These are phyloP conservation scores for Monosporascus sp. DNA, from an alignment of 2,329 filamentous ascomycete species.

Conservation along the genomic window DNA sequence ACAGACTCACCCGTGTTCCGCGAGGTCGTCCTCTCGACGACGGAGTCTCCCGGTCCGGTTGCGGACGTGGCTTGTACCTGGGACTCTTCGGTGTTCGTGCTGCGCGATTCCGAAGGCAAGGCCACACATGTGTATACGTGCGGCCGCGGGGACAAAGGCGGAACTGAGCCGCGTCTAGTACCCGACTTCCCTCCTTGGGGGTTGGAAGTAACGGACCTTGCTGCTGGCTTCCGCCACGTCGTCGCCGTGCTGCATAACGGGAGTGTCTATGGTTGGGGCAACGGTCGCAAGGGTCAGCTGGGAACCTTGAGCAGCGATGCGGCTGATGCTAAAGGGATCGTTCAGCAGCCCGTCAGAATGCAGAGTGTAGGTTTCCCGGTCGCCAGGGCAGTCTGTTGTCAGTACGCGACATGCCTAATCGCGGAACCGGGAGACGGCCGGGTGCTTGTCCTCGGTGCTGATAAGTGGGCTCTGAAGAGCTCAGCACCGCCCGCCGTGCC, in stretches of 20 bases:
- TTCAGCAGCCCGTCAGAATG: slow-evolving; percentile 60
- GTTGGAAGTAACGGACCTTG: slow-evolving; percentile 57
- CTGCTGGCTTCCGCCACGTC: slow-evolving; percentile 73
- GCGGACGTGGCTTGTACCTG: slow-evolving; percentile 67
- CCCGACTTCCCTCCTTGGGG: slow-evolving; percentile 59
- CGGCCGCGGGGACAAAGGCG: slow-evolving; percentile 59
- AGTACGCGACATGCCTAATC: slow-evolving; percentile 78
- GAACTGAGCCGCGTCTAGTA: slow-evolving; percentile 35
- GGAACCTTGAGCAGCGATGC: slow-evolving; percentile 39
- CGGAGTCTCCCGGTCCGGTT: slow-evolving; percentile 21
- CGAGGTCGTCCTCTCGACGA: slow-evolving; percentile 30
- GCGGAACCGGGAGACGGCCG: slow-evolving; percentile 50
- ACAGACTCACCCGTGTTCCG: slow-evolving; percentile 34
- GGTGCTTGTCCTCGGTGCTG: slow-evolving; percentile 64
- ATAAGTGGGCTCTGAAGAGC: slow-evolving; percentile 66
- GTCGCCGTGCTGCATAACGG: slow-evolving; percentile 71
- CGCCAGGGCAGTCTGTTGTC: slow-evolving; percentile 66
- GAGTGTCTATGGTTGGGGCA: slow-evolving; percentile 83
- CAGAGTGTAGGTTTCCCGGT: slow-evolving; percentile 56
- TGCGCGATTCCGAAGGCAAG: slow-evolving; percentile 37
- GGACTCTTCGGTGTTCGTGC: slow-evolving; percentile 65
- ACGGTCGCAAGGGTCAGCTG: slow-evolving; percentile 78
- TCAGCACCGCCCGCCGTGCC: slow-evolving; percentile 47
- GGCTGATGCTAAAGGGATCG: slow-evolving; percentile 31
- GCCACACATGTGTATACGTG: slow-evolving; percentile 54